Evolutionary conservation across 192 early-diverging fungal genomes (phyloP).

Genomic region (Haplosporangium gracile): DNA sequence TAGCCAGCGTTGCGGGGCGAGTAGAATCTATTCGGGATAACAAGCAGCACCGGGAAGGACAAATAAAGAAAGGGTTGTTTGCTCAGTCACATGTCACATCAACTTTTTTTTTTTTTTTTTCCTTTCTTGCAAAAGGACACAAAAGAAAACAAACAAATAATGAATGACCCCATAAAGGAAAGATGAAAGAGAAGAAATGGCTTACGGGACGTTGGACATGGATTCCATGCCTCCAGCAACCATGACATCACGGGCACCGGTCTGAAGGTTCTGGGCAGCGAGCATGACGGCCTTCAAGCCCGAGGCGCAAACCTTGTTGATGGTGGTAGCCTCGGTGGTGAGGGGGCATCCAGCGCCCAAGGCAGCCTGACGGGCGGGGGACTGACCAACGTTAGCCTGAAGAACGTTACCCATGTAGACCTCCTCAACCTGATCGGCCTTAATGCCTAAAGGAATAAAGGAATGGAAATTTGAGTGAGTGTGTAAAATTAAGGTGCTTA

Average conservation of each 20-base stretch:
- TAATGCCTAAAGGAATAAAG: constrained; percentile 63
- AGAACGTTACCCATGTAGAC: constrained; percentile 97
- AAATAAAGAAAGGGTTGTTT: constrained; percentile 18
- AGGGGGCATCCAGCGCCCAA: constrained; percentile 85
- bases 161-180: background rate
- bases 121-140: background rate
- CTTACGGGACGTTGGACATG: constrained; percentile 95
- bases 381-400: constrained; percentile 89
- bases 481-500: background rate
- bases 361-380: constrained; percentile 93
- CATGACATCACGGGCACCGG: constrained; percentile 85
- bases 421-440: constrained; percentile 89
- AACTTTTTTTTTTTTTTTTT: background rate
- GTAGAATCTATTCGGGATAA: constrained; percentile 61
- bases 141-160: constrained; percentile 3
- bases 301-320: constrained; percentile 99
- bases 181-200: background rate
- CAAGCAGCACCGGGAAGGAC: constrained; percentile 13
- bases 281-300: constrained; percentile 98
- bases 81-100: constrained; percentile 45
- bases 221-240: constrained; percentile 96
- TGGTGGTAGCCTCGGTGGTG: constrained; percentile 93
- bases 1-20: constrained; percentile 75
- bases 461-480: background rate
- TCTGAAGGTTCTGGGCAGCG: constrained; percentile 86